These are phyloP conservation scores for Dendrobium chrysotoxum DNA, from an alignment of 106 monocot genomes.

Conservation along the genomic window DNA sequence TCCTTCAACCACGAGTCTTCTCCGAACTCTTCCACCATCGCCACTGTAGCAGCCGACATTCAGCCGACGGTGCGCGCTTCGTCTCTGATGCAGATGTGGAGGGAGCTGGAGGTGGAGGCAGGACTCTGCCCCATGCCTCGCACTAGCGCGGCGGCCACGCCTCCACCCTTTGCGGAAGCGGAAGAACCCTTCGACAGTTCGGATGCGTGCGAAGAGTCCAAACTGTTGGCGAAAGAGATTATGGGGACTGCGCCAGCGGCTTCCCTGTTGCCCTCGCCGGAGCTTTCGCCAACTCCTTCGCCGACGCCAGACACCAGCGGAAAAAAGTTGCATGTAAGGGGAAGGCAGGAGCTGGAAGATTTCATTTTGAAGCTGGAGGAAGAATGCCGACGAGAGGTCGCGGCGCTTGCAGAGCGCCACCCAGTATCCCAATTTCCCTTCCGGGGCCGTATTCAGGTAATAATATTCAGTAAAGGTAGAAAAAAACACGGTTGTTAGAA, in stretches of 20 bases:
- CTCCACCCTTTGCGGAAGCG: neutral
- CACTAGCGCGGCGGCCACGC: neutral
- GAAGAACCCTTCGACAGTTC: conserved; percentile 12
- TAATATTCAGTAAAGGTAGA: too few species aligned
- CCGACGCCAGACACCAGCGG: neutral
- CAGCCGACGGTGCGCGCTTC: conserved; percentile 39
- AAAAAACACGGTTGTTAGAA: too few species aligned
- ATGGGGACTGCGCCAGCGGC: neutral
- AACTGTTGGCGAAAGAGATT: neutral
- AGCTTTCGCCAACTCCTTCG: neutral
- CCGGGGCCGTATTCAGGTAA: conserved; percentile 61
- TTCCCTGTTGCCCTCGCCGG: neutral
- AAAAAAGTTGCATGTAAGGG: neutral
- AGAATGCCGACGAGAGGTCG: conserved; percentile 40
- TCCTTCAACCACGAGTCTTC: neutral
- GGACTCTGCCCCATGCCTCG: conserved; percentile 9
- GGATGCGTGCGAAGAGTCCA: conserved; percentile 9
- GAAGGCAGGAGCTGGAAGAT: conserved; percentile 33
- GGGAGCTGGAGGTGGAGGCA: conserved; percentile 56
- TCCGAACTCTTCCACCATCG: neutral
- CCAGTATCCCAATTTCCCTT: conserved; percentile 44
- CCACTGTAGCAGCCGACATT: neutral
- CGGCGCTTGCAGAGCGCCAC: conserved; percentile 15
- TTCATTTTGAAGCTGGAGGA: conserved; percentile 30
- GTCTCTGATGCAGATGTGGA: conserved; percentile 71